Evolutionary conservation across 768 basidiomycete genomes (phyloP), one percentile per base, ranked within the genome.

Genomic region (Mycena epipterygia): DNA sequence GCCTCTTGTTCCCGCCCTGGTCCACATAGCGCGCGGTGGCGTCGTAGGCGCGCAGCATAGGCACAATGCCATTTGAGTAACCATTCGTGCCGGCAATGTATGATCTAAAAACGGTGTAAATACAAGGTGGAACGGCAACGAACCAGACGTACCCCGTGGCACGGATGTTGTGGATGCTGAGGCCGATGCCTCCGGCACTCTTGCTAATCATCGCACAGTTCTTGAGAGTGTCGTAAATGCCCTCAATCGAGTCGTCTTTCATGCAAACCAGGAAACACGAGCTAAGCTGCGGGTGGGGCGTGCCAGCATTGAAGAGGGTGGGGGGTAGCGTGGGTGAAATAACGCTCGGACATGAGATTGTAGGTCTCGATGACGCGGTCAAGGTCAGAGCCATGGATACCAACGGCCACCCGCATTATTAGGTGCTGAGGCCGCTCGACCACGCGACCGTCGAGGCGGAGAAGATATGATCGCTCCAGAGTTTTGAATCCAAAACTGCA

Each of bases 41-140:
- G 77, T 99, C 97, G 80, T 93, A 99, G 0, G 95, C 97, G 64
- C 98, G 94, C 46, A 99, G 92, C 98, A 99, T 99, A 21, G 98
- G 98, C 5, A 99, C 95, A 77, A 99, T 98, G 63, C 98, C 98
- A 76, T 99, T 99, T 1, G 97, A 98, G 81, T 98, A 98, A 0
- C 98, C 98, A 81, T 99, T 99, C 33, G 98, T 99, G 27, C 98
- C 98, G 14, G 98, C 96, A 71, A 99, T 99, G 84, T 99, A 99
- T 0, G 97, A 96, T 21, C 97, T 95, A 65, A 0, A 73, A 68
- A 30, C 21, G 29, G 52, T 29, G 35, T 56, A 16, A 60, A 29
- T 9, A 42, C 16, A 42, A 46, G 23, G 33, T 30, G 49, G 62
- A 46, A 19, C 25, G 17, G n/a, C 23, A 57, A 61, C 58, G 13